Percentiles rank a stretch among this genome's conserved stretches.
Evolutionary conservation across 2,329 filamentous ascomycete species (phyloP).

Genomic region (Fusarium guadeloupense): DNA sequence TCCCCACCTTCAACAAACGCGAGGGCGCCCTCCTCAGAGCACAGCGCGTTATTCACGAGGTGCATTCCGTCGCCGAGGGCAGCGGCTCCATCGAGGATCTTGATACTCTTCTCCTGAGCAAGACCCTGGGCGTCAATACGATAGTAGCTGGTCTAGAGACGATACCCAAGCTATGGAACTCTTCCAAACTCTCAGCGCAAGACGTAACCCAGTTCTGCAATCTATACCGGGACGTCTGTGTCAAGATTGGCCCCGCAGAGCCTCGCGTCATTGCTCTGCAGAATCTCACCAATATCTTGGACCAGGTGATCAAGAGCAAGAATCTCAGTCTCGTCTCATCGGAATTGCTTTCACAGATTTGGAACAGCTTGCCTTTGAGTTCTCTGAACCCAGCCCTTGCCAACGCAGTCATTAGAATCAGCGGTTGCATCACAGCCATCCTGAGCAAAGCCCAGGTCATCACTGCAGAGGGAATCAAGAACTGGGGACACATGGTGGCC

Average conservation of each 20-base stretch:
- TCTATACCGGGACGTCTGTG: slow-evolving; percentile 56
- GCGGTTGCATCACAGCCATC: slow-evolving; percentile 56
- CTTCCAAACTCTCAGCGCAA: slow-evolving; percentile 35
- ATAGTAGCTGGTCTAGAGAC: slow-evolving; percentile 51
- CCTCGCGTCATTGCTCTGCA: slow-evolving; percentile 58
- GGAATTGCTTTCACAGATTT: slow-evolving; percentile 51
- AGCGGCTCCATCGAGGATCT: slow-evolving; percentile 38
- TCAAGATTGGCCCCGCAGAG: slow-evolving; percentile 52
- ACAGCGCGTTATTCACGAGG: slow-evolving; percentile 50
- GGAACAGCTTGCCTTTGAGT: slow-evolving; percentile 51
- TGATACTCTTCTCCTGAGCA: slow-evolving; percentile 42
- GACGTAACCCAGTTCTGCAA: slow-evolving; percentile 49
- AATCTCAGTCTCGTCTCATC: slow-evolving; percentile 46
- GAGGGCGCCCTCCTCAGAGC: slow-evolving; percentile 53
- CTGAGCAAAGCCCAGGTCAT: slow-evolving; percentile 38
- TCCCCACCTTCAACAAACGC: slow-evolving; percentile 20
- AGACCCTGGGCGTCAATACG: slow-evolving; percentile 46
- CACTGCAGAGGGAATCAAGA: slow-evolving; percentile 37
- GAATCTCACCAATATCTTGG: slow-evolving; percentile 58
- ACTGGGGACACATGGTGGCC: slow-evolving; percentile 62
- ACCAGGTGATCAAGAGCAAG: slow-evolving; percentile 48
- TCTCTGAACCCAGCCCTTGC: slow-evolving; percentile 59
- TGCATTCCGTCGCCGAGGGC: slow-evolving; percentile 47
- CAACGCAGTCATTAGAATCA: slow-evolving; percentile 59
- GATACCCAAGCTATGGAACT: slow-evolving; percentile 47